Percentiles rank a stretch among this genome's conserved stretches.
Evolutionary conservation across 2,329 filamentous ascomycete species (phyloP).

Genomic region (Sclerotinia minor): DNA sequence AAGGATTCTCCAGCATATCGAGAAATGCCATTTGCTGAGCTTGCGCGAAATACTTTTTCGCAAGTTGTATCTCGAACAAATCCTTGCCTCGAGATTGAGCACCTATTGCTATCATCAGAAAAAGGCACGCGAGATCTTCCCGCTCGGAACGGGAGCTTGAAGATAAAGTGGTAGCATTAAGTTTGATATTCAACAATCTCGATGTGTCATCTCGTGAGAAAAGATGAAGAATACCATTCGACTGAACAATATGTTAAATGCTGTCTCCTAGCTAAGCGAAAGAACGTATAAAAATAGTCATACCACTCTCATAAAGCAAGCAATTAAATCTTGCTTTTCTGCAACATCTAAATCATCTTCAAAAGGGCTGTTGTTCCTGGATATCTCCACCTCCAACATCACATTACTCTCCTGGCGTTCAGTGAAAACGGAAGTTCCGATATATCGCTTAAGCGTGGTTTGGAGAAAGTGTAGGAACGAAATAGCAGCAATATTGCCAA

Average conservation of each 20-base stretch:
- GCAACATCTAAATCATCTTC: slow-evolving; percentile 8
- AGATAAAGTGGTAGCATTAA: not conserved
- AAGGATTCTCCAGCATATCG: slow-evolving; percentile 13
- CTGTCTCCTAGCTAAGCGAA: not conserved
- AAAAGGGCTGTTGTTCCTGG: slow-evolving; percentile 16
- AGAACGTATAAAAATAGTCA: not conserved
- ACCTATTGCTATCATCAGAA: slow-evolving; percentile 21
- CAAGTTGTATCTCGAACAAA: slow-evolving; percentile 6
- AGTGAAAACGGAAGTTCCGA: slow-evolving; percentile 27
- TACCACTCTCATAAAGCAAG: slow-evolving; percentile 15
- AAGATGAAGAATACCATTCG: slow-evolving; percentile 14
- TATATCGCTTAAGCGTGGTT: slow-evolving; percentile 26
- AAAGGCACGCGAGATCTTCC: slow-evolving; percentile 15
- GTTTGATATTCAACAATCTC: slow-evolving; percentile 9
- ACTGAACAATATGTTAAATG: not conserved
- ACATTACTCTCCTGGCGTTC: slow-evolving; percentile 20
- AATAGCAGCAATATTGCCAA: slow-evolving; percentile 28
- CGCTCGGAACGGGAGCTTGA: not conserved
- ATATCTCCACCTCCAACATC: slow-evolving; percentile 15
- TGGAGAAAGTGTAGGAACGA: slow-evolving; percentile 28
- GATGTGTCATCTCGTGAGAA: slow-evolving; percentile 13
- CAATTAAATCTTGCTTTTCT: slow-evolving; percentile 9
- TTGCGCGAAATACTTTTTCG: slow-evolving; percentile 15
- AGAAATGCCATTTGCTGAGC: slow-evolving; percentile 17
- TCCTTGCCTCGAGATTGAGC: slow-evolving; percentile 14